Evolutionary conservation across 2,329 filamentous ascomycete species (phyloP).

Genomic region (Botrytis aclada): DNA sequence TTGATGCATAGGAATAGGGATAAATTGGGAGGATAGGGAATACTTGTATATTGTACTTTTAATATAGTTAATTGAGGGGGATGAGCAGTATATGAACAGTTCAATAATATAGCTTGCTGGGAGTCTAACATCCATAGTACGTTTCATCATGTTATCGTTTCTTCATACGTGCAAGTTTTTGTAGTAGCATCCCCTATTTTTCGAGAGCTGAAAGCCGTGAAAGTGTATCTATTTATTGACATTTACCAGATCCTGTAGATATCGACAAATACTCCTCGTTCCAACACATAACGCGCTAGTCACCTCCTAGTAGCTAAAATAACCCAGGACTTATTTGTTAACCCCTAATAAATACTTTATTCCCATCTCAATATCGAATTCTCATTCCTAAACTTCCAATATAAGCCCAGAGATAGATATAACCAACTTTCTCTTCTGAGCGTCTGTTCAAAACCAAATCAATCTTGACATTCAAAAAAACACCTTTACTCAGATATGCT

Average conservation of each 20-base stretch:
- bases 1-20: background rate
- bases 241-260: background rate
- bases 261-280: background rate
- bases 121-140: background rate
- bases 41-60: conserved; percentile 7
- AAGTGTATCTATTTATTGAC: background rate
- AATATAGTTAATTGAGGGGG: background rate
- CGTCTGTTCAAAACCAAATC: background rate
- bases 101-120: background rate
- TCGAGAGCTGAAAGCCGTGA: background rate
- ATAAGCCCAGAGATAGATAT: background rate
- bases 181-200: background rate
- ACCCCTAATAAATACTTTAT: background rate
- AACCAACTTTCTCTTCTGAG: background rate
- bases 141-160: background rate
- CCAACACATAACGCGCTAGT: background rate
- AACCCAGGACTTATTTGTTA: background rate
- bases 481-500: background rate
- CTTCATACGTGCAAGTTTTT: background rate
- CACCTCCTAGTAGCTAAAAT: too few species aligned
- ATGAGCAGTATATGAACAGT: background rate
- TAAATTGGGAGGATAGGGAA: background rate
- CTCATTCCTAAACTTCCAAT: background rate
- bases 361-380: background rate
- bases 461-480: background rate